Percentiles rank a stretch among this genome's conserved stretches.
Evolutionary conservation across 352 stramenopile genomes (phyloP).

Genomic region (Phytophthora pseudosyringae): DNA sequence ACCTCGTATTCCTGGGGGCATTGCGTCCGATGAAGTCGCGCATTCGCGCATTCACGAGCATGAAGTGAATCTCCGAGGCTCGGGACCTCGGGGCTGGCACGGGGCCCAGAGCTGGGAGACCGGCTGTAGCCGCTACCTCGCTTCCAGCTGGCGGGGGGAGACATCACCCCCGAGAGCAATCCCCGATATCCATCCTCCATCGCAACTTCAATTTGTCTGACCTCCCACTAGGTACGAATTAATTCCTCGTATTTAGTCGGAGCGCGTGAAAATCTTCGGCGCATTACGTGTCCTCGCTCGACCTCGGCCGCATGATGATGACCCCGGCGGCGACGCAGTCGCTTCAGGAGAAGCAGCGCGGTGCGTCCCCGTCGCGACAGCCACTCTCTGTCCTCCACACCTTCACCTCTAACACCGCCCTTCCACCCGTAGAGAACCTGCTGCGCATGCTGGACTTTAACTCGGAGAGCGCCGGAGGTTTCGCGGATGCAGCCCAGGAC

Average conservation of each 20-base stretch:
- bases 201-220: no score
- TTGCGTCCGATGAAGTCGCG: no score
- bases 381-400: not conserved
- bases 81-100: no score
- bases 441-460: conserved; percentile 90
- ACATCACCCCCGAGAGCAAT: no score
- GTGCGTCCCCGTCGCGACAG: conserved; percentile 28
- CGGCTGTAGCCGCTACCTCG: no score
- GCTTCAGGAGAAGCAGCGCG: conserved; percentile 87
- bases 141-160: no score
- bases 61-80: no score
- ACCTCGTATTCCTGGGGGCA: no score
- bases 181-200: no score
- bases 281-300: conserved; percentile 15
- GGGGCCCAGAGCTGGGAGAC: no score
- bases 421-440: conserved; percentile 59
- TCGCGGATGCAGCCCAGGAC: conserved; percentile 44
- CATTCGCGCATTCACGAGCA: no score
- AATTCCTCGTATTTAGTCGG: conserved; percentile 15
- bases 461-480: conserved; percentile 52
- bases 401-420: not conserved
- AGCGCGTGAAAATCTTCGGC: conserved; percentile 7
- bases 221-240: conserved; percentile 9
- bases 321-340: conserved; percentile 44
- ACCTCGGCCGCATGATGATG: conserved; percentile 41